These are phyloP conservation scores for Boletus pseudopeckii DNA, from an alignment of 768 basidiomycete genomes.

Conservation along the genomic window DNA sequence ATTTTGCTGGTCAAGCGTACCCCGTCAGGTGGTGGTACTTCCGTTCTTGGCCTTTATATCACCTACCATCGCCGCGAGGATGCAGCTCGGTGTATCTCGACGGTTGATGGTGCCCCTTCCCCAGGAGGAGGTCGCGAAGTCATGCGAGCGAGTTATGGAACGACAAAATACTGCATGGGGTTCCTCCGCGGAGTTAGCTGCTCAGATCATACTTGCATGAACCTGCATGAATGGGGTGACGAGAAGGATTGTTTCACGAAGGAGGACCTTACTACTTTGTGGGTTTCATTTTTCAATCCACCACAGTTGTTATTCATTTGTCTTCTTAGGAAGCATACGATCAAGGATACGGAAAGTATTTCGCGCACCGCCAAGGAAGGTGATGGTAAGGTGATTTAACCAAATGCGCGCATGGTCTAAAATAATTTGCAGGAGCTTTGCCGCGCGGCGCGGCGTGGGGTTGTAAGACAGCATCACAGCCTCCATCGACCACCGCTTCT, in stretches of 20 bases:
- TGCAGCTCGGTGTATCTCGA: slow-evolving; percentile 87
- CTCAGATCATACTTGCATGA: slow-evolving; percentile 87
- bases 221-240: slow-evolving; percentile 97
- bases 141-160: slow-evolving; percentile 93
- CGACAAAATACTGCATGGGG: slow-evolving; percentile 96
- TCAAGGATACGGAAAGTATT: slow-evolving; percentile 82
- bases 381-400: slow-evolving; percentile 42
- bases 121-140: slow-evolving; percentile 87
- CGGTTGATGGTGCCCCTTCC: slow-evolving; percentile 88
- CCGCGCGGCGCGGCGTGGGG: slow-evolving; percentile 71
- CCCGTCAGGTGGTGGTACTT: slow-evolving; percentile 64
- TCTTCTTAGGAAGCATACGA: slow-evolving; percentile 75
- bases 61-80: slow-evolving; percentile 94
- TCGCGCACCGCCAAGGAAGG: slow-evolving; percentile 55
- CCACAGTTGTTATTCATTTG: not conserved
- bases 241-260: slow-evolving; percentile 98
- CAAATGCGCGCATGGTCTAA: slow-evolving; percentile 4
- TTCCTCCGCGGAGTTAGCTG: slow-evolving; percentile 86
- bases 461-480: slow-evolving; percentile 35
- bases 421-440: slow-evolving; percentile 38
- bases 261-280: slow-evolving; percentile 93
- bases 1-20: slow-evolving; percentile 91
- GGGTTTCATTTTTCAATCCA: slow-evolving; percentile 28
- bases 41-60: slow-evolving; percentile 91
- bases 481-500: slow-evolving; percentile 12